Evolutionary conservation across 257 asterid species (phyloP), one percentile per base, ranked within the genome.

Genomic region (Petunia secreta): DNA sequence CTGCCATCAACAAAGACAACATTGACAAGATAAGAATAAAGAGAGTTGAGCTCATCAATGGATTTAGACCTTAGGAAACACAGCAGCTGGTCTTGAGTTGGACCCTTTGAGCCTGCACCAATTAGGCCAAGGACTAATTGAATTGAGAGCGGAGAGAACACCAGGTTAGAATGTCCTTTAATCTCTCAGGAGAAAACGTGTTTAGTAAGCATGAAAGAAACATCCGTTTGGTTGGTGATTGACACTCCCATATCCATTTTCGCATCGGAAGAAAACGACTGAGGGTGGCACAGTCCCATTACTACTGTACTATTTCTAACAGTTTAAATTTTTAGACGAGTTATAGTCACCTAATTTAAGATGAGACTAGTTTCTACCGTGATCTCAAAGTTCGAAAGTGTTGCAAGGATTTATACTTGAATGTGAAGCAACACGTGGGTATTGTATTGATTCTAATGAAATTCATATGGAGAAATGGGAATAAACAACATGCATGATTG

Each of bases 1-100:
- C 86, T 85, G 6, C 90, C 92, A 75, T 91, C 91, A 43, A 89
- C 87, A 54, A 91, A 83, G 65, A 89, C 41, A 46, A 81, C 57
- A 14, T 83, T 59, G 55, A 85, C 91, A 57, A 91, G 60, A 48
- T 25, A 25, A 25, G 25, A 25, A 25, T 25, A 25, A 25, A 25
- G 25, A 25, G 25, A 25, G 25, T 25, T 25, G 25, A 25, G 25
- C 25, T 25, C 25, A 25, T 25, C 25, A 25, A 25, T 25, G 25
- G 25, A 25, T 8, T 48, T 43, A 3, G 75, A 44, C 64, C 75
- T 60, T 38, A 81, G 84, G 44, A 81, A 81, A 48, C 40, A 46
- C 5, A 81, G 84, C 2, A 81, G 60, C 62, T 81, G 80, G 37
- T 81, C 44, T n/a, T 25, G 75, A 9, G 84, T 81, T 8, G 54